Percentiles rank a stretch among this genome's conserved stretches.
Conservation (phyloP, 352 stramenopile species). For the Pythium sp. region DNA sequence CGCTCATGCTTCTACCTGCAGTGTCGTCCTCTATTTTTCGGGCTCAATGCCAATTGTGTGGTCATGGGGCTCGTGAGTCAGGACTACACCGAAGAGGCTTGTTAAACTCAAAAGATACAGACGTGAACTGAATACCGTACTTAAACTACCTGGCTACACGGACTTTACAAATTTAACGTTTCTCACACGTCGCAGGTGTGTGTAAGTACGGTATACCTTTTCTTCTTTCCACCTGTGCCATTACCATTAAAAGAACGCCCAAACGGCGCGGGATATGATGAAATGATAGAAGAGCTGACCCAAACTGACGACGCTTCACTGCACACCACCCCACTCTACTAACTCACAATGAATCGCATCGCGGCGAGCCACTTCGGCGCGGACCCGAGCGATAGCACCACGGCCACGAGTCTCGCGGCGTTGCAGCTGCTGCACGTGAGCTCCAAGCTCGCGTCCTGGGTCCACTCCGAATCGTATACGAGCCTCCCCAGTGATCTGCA, state of each 20-base stretch:
- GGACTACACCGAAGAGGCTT: too few species aligned
- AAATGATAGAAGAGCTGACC: too few species aligned
- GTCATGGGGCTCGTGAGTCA: too few species aligned
- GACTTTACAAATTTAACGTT: not conserved
- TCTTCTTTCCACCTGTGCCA: too few species aligned
- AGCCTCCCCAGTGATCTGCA: slow-evolving; percentile 27
- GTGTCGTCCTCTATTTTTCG: too few species aligned
- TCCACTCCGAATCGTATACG: slow-evolving; percentile 22
- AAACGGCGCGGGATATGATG: too few species aligned
- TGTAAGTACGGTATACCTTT: not conserved
- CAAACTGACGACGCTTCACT: not conserved
- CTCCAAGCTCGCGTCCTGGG: slow-evolving; percentile 23
- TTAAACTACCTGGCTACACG: not conserved
- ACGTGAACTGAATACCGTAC: too few species aligned
- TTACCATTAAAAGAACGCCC: too few species aligned
- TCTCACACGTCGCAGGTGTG: slow-evolving; percentile 15
- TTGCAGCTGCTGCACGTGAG: slow-evolving; percentile 28
- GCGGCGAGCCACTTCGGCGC: not conserved
- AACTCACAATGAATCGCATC: slow-evolving; percentile 6
- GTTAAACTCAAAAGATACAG: too few species aligned
- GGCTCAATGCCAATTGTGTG: too few species aligned
- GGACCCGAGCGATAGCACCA: not conserved
- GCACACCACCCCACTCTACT: too few species aligned
- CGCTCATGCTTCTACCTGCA: too few species aligned
- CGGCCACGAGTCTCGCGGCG: not conserved